Evolutionary conservation across 495 filamentous ascomycete species (phyloP).

Genomic region (Xylaria flabelliformis): DNA sequence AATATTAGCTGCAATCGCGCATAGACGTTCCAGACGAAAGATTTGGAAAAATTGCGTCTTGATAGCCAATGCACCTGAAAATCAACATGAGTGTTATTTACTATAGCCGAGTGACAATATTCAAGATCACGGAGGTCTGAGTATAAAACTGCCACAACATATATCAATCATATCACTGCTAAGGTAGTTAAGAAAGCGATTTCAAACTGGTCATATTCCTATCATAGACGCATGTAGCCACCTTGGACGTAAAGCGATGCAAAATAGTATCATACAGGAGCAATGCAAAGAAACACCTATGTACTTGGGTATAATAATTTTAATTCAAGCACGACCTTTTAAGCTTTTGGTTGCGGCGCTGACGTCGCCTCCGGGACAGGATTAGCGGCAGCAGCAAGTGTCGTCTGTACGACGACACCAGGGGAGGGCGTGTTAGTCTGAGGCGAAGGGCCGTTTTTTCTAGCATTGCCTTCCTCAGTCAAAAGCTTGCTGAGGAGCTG

Average conservation of each 20-base stretch:
- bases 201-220: neutral
- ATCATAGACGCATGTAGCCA: neutral
- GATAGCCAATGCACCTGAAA: neutral
- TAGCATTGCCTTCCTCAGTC: conserved; percentile 47
- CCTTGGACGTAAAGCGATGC: neutral
- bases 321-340: neutral
- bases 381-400: conserved; percentile 36
- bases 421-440: conserved; percentile 31
- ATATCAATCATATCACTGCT: neutral
- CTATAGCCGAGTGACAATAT: neutral
- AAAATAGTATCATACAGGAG: conserved; percentile 5
- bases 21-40: no score
- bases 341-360: conserved; percentile 28
- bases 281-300: conserved; percentile 2
- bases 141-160: neutral
- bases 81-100: neutral
- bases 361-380: conserved; percentile 25
- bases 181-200: neutral
- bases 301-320: conserved; percentile 11
- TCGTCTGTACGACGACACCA: conserved; percentile 37
- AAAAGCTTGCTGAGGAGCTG: conserved; percentile 55
- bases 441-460: conserved; percentile 33
- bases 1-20: no score
- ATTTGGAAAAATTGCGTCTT: no score
- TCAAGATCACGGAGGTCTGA: neutral